Evolutionary conservation across 306 rosid species (phyloP).

Genomic region (Calophaca sinica): DNA sequence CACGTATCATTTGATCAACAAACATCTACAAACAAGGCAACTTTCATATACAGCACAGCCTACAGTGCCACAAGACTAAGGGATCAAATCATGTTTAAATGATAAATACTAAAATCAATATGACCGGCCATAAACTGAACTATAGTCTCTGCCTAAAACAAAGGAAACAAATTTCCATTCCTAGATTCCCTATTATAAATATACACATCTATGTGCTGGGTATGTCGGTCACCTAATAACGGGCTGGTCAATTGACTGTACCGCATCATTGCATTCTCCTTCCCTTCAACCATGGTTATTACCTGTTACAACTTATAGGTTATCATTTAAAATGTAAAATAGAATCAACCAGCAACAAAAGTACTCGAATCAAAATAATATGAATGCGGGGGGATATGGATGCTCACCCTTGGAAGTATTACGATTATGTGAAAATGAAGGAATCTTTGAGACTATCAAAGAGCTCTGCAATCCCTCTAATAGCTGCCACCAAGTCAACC

Average conservation of each 20-base stretch:
- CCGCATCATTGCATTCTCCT: slow-evolving; percentile 41
- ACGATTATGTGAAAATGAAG: slow-evolving; percentile 76
- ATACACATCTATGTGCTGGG: slow-evolving; percentile 70
- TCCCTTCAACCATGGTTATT: slow-evolving; percentile 63
- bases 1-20: slow-evolving; percentile 46
- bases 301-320: slow-evolving; percentile 58
- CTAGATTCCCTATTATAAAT: slow-evolving; percentile 69
- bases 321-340: slow-evolving; percentile 31
- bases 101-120: slow-evolving; percentile 62
- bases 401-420: slow-evolving; percentile 68
- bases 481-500: slow-evolving; percentile 63
- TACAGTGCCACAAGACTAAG: slow-evolving; percentile 48
- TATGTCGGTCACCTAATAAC: slow-evolving; percentile 47
- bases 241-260: slow-evolving; percentile 35
- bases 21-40: slow-evolving; percentile 64
- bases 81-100: slow-evolving; percentile 50
- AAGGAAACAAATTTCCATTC: slow-evolving; percentile 72
- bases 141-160: slow-evolving; percentile 56
- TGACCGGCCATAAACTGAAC: slow-evolving; percentile 68
- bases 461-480: slow-evolving; percentile 99
- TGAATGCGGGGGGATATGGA: slow-evolving; percentile 1
- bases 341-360: background rate
- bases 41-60: slow-evolving; percentile 70
- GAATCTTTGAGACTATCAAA: slow-evolving; percentile 82
- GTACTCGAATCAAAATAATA: background rate